Percentiles rank a stretch among this genome's conserved stretches.
Evolutionary conservation across 768 basidiomycete species (phyloP).

Genomic region (Boletus coccyginus): DNA sequence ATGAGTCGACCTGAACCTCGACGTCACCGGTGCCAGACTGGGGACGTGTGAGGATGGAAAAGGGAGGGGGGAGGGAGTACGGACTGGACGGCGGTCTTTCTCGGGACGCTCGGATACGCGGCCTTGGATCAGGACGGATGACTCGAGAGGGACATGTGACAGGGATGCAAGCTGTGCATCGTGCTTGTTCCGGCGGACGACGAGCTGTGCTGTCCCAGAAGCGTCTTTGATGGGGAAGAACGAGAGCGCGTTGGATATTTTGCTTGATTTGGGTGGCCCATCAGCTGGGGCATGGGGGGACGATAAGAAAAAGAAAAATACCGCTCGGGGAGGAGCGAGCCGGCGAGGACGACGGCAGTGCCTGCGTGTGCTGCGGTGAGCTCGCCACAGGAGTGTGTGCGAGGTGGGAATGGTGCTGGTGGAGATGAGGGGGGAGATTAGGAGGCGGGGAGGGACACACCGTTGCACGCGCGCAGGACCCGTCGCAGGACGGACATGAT

Average conservation of each 20-base stretch:
- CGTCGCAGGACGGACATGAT: slow-evolving; percentile 1
- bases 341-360: slow-evolving; percentile 64
- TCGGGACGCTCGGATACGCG: slow-evolving; percentile 62
- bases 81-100: slow-evolving; percentile 59
- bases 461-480: neutral
- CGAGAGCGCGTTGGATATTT: slow-evolving; percentile 63
- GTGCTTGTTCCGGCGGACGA: slow-evolving; percentile 48
- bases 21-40: slow-evolving; percentile 70
- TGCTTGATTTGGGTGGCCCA: slow-evolving; percentile 45
- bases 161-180: slow-evolving; percentile 41
- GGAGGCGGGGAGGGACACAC: neutral
- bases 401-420: slow-evolving; percentile 53
- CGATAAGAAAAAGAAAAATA: slow-evolving; percentile 40
- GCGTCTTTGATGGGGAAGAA: slow-evolving; percentile 88
- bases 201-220: slow-evolving; percentile 74
- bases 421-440: too few species aligned
- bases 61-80: slow-evolving; percentile 19
- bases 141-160: slow-evolving; percentile 69
- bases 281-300: slow-evolving; percentile 34
- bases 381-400: slow-evolving; percentile 65
- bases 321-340: slow-evolving; percentile 84
- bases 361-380: slow-evolving; percentile 54
- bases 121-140: slow-evolving; percentile 74
- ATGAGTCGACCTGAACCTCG: slow-evolving; percentile 72
- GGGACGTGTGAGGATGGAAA: slow-evolving; percentile 6